Percentiles rank a stretch among this genome's conserved stretches.
phyloP scores from a whole-genome alignment of 2,329 filamentous ascomycete species.

The Pyrenochaeta sp. region DNA sequence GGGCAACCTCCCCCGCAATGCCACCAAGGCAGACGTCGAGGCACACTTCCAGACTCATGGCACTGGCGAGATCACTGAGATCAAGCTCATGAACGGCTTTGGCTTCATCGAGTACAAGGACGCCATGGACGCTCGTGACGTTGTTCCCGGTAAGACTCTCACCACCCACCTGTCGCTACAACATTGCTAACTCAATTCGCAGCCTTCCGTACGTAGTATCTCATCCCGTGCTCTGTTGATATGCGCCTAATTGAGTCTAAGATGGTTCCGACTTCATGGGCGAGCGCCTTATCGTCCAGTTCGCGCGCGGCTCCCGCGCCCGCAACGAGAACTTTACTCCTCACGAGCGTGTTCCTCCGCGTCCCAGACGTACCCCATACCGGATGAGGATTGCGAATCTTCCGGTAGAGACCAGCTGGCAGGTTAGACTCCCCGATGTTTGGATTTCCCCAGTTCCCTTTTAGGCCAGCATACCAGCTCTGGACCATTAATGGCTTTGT shows the following conservation, averaged over 20 bases:
- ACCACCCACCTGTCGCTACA: slow-evolving; percentile 4
- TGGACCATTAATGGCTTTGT: slow-evolving; percentile 49
- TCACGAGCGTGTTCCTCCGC: slow-evolving; percentile 72
- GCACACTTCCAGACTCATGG: slow-evolving; percentile 95
- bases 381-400: slow-evolving; percentile 98
- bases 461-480: slow-evolving; percentile 49
- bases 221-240: not conserved
- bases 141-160: slow-evolving; percentile 84
- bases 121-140: slow-evolving; percentile 96
- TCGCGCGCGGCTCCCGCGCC: slow-evolving; percentile 83
- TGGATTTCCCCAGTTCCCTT: slow-evolving; percentile 54
- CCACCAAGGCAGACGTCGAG: slow-evolving; percentile 97
- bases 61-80: slow-evolving; percentile 96
- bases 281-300: slow-evolving; percentile 96
- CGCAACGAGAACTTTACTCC: slow-evolving; percentile 71
- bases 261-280: slow-evolving; percentile 99
- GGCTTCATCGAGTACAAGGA: slow-evolving; percentile 99
- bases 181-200: slow-evolving; percentile 33
- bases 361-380: slow-evolving; percentile 91
- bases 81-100: slow-evolving; percentile 99
- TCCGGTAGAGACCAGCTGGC: slow-evolving; percentile 98
- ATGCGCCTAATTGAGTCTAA: slow-evolving; percentile 51
- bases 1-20: slow-evolving; percentile 95
- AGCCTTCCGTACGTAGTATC: slow-evolving; percentile 65
- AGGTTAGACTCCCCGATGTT: slow-evolving; percentile 82